Evolutionary conservation across 345 rosid species (phyloP).

Genomic region (Sisymbrium altissimum): DNA sequence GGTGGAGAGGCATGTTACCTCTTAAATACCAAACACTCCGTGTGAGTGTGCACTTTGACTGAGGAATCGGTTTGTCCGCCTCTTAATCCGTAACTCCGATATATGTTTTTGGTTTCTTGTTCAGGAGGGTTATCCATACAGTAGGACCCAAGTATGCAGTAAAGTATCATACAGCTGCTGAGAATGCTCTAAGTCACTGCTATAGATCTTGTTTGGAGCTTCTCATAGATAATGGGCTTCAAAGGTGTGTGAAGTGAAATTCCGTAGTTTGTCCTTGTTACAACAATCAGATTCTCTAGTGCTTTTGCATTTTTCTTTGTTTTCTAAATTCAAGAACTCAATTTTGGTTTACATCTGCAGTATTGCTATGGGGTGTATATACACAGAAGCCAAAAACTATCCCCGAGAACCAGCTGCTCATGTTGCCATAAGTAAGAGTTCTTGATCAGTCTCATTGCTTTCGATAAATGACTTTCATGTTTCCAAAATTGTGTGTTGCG

Average conservation of each 20-base stretch:
- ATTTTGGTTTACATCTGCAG: constrained; percentile 48
- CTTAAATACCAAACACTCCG: background rate
- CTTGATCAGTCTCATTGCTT: constrained; percentile 6
- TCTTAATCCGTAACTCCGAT: background rate
- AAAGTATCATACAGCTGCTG: constrained; percentile 98
- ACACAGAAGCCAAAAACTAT: constrained; percentile 89
- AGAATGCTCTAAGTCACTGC: constrained; percentile 98
- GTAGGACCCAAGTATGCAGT: constrained; percentile 98
- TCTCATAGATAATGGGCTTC: constrained; percentile 81
- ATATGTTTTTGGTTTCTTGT: background rate
- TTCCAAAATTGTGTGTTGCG: constrained; percentile 12
- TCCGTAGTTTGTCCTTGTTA: background rate
- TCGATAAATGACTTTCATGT: background rate
- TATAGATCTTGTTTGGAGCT: constrained; percentile 95
- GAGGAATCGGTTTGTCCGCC: background rate
- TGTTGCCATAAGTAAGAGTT: constrained; percentile 86
- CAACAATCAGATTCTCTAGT: background rate
- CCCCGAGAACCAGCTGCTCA: constrained; percentile 99
- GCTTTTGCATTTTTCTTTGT: constrained; percentile 1
- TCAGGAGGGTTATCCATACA: constrained; percentile 85
- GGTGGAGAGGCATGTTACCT: constrained; percentile 2
- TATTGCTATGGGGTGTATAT: constrained; percentile 92
- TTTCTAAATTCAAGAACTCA: constrained; percentile 22
- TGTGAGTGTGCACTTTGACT: background rate
- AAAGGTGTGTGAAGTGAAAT: constrained; percentile 49